Conservation (phyloP, 192 early-diverging fungal genomes). For the Podochytrium sp. region DNA sequence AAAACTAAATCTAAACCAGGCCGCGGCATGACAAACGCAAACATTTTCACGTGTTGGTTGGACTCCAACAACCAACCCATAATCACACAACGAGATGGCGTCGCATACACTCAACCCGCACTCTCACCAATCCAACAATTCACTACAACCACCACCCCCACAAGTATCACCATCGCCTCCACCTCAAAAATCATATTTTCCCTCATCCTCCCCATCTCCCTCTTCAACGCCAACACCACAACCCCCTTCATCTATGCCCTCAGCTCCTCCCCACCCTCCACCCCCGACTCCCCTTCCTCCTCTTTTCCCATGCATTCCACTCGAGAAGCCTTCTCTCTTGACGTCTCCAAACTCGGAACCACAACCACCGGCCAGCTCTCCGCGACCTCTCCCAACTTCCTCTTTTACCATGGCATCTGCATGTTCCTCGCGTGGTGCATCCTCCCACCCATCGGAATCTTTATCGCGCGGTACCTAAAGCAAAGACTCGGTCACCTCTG, state of each 20-base stretch:
- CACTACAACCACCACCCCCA: not conserved
- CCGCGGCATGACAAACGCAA: not conserved
- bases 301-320: not conserved
- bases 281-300: not conserved
- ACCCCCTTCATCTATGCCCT: not conserved
- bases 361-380: not conserved
- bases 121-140: not conserved
- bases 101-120: not conserved
- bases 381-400: not conserved
- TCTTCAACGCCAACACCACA: not conserved
- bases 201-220: not conserved
- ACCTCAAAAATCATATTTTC: not conserved
- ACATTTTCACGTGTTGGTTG: slow-evolving; percentile 9
- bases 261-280: not conserved
- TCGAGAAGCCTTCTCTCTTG: slow-evolving; percentile 2
- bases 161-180: not conserved
- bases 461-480: slow-evolving; percentile 48
- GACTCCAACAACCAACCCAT: not conserved
- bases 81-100: slow-evolving; percentile 11
- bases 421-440: slow-evolving; percentile 44
- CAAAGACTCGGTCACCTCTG: slow-evolving; percentile 38
- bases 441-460: slow-evolving; percentile 34
- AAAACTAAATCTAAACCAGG: too few species aligned
- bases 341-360: not conserved
- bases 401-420: slow-evolving; percentile 32